Conservation (phyloP, 31 red algal species). For the Porphyra umbilicalis region DNA sequence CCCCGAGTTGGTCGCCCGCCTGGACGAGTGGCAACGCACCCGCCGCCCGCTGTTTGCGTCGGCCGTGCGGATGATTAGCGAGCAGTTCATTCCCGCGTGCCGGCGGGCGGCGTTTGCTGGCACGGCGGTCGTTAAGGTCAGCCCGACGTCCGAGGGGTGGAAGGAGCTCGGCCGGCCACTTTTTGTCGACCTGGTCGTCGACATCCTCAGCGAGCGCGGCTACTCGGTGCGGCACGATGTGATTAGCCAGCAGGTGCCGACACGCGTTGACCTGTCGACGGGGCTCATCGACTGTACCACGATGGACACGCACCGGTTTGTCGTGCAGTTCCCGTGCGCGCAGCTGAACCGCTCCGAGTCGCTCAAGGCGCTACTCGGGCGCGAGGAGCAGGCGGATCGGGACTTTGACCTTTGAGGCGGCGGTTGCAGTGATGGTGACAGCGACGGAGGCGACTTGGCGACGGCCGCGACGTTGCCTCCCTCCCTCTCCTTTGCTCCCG, state of each 20-base stretch:
- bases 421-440: too few relatives aligned
- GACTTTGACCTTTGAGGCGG: neutral
- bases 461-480: neutral
- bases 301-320: neutral
- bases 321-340: conserved; percentile 1
- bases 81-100: neutral
- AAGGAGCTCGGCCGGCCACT: neutral
- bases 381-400: neutral
- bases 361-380: neutral
- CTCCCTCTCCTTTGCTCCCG: too few relatives aligned
- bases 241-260: neutral
- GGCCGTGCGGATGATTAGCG: neutral
- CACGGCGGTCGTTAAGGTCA: neutral
- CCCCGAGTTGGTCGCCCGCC: neutral
- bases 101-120: neutral
- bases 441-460: neutral
- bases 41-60: neutral
- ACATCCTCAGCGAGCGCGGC: conserved; percentile 3
- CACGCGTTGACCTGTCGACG: neutral
- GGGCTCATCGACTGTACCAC: neutral
- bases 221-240: conserved; percentile 2
- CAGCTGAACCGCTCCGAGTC: neutral
- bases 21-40: neutral
- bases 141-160: neutral
- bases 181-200: conserved; percentile 1